These are phyloP conservation scores for Apophysomyces sp. DNA, from an alignment of 371 early-diverging fungal species.

Conservation along the genomic window DNA sequence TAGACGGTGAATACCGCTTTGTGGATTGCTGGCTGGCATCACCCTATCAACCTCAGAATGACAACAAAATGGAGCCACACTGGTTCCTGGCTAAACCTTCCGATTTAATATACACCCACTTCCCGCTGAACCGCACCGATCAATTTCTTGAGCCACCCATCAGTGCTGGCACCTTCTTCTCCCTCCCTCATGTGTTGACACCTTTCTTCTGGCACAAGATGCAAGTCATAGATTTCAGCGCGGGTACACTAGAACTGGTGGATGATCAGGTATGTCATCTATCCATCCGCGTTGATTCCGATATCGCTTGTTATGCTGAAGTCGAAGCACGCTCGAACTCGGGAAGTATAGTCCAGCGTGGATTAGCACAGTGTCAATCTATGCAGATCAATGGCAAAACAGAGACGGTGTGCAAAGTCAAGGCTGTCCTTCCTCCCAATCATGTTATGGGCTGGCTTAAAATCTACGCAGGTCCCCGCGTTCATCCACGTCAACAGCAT, in stretches of 20 bases:
- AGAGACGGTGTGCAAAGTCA: constrained; percentile 34
- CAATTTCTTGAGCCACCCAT: constrained; percentile 40
- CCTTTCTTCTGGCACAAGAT: constrained; percentile 35
- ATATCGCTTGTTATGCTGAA: constrained; percentile 34
- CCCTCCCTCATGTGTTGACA: constrained; percentile 35
- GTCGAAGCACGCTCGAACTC: constrained; percentile 26
- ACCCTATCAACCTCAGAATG: constrained; percentile 35
- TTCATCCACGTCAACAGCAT: constrained; percentile 1
- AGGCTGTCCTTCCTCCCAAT: constrained; percentile 38
- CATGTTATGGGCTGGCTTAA: constrained; percentile 42
- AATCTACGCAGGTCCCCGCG: constrained; percentile 35
- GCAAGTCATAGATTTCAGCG: constrained; percentile 20
- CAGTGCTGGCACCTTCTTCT: constrained; percentile 24
- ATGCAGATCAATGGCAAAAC: constrained; percentile 3
- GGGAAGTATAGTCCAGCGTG: constrained; percentile 15
- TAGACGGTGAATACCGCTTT: constrained; percentile 61
- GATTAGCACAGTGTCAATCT: constrained; percentile 33
- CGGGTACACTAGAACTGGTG: not conserved
- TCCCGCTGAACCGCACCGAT: constrained; percentile 23
- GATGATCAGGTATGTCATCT: constrained; percentile 22
- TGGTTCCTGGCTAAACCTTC: constrained; percentile 46
- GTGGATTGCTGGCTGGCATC: constrained; percentile 65
- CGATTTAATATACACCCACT: constrained; percentile 44
- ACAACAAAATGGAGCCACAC: constrained; percentile 29
- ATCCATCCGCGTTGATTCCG: constrained; percentile 16